A percentile compares a stretch with the other conserved stretches of the same genome.
Evolutionary conservation across 306 rosid genomes (phyloP).

Genomic region (Quillaja saponaria): DNA sequence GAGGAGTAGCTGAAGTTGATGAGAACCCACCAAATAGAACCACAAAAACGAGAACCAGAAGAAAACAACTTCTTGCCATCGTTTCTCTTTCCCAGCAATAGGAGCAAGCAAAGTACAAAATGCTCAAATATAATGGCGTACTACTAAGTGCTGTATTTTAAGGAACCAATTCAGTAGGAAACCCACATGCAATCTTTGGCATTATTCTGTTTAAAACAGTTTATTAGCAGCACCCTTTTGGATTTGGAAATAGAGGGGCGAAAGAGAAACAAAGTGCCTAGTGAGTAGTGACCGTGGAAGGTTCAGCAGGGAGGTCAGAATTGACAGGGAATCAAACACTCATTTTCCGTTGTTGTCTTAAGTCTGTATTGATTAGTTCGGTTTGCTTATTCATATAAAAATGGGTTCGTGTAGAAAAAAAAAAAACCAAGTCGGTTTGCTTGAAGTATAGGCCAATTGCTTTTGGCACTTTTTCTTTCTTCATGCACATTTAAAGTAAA

Average conservation of each 20-base stretch:
- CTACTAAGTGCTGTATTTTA: conserved; percentile 39
- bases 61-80: conserved; percentile 52
- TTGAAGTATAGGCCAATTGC: too few relatives aligned
- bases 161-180: conserved; percentile 38
- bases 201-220: conserved; percentile 34
- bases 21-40: conserved; percentile 53
- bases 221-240: conserved; percentile 37
- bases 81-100: conserved; percentile 20
- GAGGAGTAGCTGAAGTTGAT: conserved; percentile 73
- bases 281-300: conserved; percentile 41
- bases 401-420: too few relatives aligned
- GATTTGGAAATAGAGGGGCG: conserved; percentile 30
- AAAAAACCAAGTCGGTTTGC: too few relatives aligned
- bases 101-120: conserved; percentile 35
- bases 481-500: too few relatives aligned
- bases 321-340: conserved; percentile 41
- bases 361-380: too few relatives aligned
- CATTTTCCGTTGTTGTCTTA: conserved; percentile 20
- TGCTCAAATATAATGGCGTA: conserved; percentile 33
- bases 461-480: too few relatives aligned
- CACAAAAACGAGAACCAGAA: conserved; percentile 45
- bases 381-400: too few relatives aligned
- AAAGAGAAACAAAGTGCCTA: conserved; percentile 42
- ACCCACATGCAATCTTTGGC: conserved; percentile 38
- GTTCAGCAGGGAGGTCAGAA: conserved; percentile 25